Base-by-base conservation (phyloP, 2,329 filamentous ascomycete species). In the Eurotiales sp. region DNA sequence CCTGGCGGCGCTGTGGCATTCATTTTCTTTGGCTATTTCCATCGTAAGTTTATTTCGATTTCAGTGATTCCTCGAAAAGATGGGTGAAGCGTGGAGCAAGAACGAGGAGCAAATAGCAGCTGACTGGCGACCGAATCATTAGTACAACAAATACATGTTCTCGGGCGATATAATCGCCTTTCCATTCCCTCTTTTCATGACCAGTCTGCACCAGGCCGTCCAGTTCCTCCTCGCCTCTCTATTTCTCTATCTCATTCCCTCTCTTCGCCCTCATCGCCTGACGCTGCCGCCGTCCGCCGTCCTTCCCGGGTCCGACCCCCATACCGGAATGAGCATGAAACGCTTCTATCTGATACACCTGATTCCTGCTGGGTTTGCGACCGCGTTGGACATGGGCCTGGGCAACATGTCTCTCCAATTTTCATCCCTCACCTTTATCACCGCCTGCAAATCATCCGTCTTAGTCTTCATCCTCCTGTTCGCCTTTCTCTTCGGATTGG, bases 91-190 rank as follows among this genome's bases (percentile, higher is more conserved):
- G n/a, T 34, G 21, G 54, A 62, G 49, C 58, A 37, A 19, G 21
- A 30, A 22, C 3, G 12, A 25, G 25, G 19, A 17, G 27, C 40
- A 15, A 25, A 25, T 17, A 25, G 25, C 21, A 17, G 27, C 40
- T 17, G 27, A 25, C 19, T 8, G 27, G 4, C 19, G 23, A n/a
- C n/a, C n/a, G n/a, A n/a, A n/a, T n/a, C n/a, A n/a, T n/a, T 61
- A 92, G 86, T 99, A 97, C 78, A 99, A 99, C 79, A 97, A 96
- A 76, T 97, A 92, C 92, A 97, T 99, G 92, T 97, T 99, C 73
- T 88, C 88, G 63, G 81, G 86, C 55, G 80, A 86, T 59, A 83
- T 87, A 59, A 82, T 95, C 61, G 86, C 96, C 70, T 99, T 99
- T 67, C 85, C 88, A 44, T 97, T 93, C 64, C 93, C 93, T 34